Evolutionary conservation across 1,139 yeast species (phyloP), one percentile per base, ranked within the genome.

Genomic region (Scheffersomyces titani): DNA sequence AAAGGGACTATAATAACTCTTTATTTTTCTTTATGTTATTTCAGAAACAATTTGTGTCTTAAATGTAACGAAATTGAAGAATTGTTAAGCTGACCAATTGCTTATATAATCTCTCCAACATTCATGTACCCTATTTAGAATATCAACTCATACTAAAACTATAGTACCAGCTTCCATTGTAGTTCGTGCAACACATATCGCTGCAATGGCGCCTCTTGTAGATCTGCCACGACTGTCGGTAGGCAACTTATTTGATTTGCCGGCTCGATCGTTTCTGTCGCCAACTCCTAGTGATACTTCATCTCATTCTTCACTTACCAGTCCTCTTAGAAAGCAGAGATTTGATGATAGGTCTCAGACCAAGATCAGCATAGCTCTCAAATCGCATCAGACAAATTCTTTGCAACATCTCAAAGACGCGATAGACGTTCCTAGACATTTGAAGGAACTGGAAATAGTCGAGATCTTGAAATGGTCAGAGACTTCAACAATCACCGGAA

Each of bases 341-440:
- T 78, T 78, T 58, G 83, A 78, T 61, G 81, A 77, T 59, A 65
- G 82, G 36, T 70, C 80, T 7, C 75, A 70, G 48, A 75, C 81
- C 3, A 59, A 61, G 47, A 61, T 74, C 48, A 69, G 75, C 51
- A 53, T 65, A 24, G 63, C 71, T 9, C 59, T 73, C 40, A 55
- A 54, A 46, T 52, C 59, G 5, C 59, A 57, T 44, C 49, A 45
- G 7, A 48, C 46, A 9, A 19, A 21, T 50, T 19, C 11, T n/a
- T 19, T 19, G 19, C 44, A 21, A 9, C 49, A 51, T 19, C 13
- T 24, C 52, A 49, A 19, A n/a, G 50, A 19, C 53, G 5, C 36
- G 11, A 11, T 6, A 22, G 50, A 51, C n/a, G 44, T n/a, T n/a
- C 51, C 30, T 22, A 16, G 24, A 19, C 36, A 19, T n/a, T 24